Conservation (phyloP, 441 rosid genomes). For the Rhodomyrtus psidioides region DNA sequence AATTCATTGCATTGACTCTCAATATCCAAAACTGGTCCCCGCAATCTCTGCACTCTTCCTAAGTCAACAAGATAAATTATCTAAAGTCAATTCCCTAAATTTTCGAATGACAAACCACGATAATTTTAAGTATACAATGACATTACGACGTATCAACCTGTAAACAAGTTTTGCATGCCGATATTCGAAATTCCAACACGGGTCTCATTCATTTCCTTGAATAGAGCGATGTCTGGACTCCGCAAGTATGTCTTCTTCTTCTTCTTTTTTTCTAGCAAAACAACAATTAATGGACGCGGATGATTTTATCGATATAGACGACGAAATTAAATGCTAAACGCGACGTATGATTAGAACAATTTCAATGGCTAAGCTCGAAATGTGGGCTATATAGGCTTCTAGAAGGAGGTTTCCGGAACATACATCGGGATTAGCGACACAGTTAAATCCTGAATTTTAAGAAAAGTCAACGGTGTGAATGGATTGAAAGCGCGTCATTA, state of each 20-base stretch:
- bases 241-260: neutral
- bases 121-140: neutral
- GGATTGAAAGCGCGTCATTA: neutral
- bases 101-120: neutral
- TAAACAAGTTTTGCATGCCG: neutral
- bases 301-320: neutral
- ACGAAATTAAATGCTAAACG: neutral
- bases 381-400: neutral
- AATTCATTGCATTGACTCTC: neutral
- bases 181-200: neutral
- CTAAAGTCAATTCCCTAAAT: neutral
- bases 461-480: neutral
- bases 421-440: no score
- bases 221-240: neutral
- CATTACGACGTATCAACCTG: fast-evolving
- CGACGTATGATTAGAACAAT: neutral
- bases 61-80: neutral
- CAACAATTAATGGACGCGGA: neutral
- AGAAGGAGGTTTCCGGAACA: neutral
- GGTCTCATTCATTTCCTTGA: neutral
- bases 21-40: neutral
- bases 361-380: neutral
- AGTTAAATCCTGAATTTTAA: fast-evolving
- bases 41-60: neutral
- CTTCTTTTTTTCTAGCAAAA: fast-evolving